Evolutionary conservation across 371 early-diverging fungal species (phyloP).

Genomic region (Mortierella sp.): DNA sequence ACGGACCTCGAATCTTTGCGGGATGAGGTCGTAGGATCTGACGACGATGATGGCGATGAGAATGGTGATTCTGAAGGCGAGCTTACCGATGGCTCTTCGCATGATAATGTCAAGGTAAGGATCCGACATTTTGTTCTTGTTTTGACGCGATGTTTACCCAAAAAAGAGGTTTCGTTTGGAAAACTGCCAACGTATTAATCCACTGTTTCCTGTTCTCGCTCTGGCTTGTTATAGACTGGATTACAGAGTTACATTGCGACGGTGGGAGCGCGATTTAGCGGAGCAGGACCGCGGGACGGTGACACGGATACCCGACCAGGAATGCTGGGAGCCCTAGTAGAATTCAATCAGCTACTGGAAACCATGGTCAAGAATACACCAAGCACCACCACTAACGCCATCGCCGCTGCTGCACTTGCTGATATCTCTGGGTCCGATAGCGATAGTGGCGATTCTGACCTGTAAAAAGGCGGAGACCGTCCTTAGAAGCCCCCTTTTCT

Average conservation of each 20-base stretch:
- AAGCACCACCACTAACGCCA: conserved; percentile 1
- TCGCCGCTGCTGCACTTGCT: too few relatives aligned
- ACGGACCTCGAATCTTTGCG: conserved; percentile 49
- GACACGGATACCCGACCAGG: conserved; percentile 24
- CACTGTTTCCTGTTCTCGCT: not conserved
- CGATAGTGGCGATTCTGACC: conserved; percentile 15
- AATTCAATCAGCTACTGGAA: conserved; percentile 42
- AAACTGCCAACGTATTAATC: not conserved
- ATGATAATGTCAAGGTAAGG: conserved; percentile 25
- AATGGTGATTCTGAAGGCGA: not conserved
- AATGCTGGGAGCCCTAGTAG: conserved; percentile 35
- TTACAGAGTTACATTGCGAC: conserved; percentile 45
- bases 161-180: not conserved
- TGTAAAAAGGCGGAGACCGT: not conserved
- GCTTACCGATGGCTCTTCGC: not conserved
- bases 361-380: conserved; percentile 24
- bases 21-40: conserved; percentile 35
- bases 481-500: not conserved
- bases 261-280: conserved; percentile 35
- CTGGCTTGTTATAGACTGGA: conserved; percentile 20
- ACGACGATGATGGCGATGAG: conserved; percentile 12
- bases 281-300: not conserved
- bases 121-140: too few relatives aligned
- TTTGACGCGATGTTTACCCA: not conserved
- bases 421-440: conserved; percentile 12